Conservation (phyloP, 2,329 filamentous ascomycete genomes). For the Stemphylium beticola region DNA sequence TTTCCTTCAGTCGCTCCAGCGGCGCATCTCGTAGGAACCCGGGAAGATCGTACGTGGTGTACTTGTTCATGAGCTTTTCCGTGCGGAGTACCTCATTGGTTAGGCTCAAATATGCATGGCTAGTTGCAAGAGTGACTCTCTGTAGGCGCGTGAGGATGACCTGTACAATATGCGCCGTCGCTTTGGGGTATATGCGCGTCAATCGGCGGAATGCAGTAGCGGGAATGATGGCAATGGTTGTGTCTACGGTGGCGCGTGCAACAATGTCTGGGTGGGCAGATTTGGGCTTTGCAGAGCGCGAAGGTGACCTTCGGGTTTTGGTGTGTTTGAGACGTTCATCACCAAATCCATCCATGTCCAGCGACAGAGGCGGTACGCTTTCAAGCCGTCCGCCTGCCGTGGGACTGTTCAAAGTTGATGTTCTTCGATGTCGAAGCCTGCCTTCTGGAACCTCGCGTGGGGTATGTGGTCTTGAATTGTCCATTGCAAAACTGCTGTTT, state of each 20-base stretch:
- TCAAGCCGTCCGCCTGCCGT: constrained; percentile 52
- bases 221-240: constrained; percentile 97
- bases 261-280: constrained; percentile 97
- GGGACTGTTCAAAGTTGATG: constrained; percentile 44
- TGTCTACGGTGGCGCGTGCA: constrained; percentile 93
- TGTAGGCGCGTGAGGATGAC: constrained; percentile 95
- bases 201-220: constrained; percentile 92
- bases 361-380: constrained; percentile 74
- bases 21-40: constrained; percentile 87
- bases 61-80: constrained; percentile 91
- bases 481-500: constrained; percentile 39
- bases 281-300: constrained; percentile 57
- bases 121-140: constrained; percentile 90
- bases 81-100: constrained; percentile 91
- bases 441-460: constrained; percentile 30
- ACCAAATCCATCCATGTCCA: constrained; percentile 58
- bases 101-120: constrained; percentile 90
- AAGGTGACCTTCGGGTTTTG: constrained; percentile 29
- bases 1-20: constrained; percentile 85
- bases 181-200: constrained; percentile 93
- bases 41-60: constrained; percentile 87
- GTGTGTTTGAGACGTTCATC: constrained; percentile 29
- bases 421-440: constrained; percentile 32
- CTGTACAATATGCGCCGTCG: constrained; percentile 95
- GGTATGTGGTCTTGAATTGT: constrained; percentile 42